Percentiles rank a stretch among this genome's conserved stretches.
Conservation (phyloP, 2,329 filamentous ascomycete species). For the Pezicula neosporulosa region DNA sequence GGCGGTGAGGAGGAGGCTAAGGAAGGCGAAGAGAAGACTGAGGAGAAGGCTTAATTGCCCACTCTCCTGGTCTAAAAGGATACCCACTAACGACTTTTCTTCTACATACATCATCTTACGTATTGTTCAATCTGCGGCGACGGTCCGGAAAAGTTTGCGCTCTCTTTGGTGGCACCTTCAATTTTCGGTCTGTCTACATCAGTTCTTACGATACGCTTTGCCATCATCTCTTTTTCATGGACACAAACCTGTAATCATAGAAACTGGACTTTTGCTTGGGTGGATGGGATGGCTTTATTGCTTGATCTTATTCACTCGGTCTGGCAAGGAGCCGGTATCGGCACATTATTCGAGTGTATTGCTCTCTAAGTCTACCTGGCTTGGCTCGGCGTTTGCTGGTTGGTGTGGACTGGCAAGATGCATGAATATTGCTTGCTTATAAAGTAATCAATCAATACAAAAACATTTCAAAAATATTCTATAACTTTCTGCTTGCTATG, state of each 20-base stretch:
- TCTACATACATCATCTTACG: slow-evolving; percentile 13
- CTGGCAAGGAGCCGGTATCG: slow-evolving; percentile 10
- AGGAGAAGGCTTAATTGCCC: slow-evolving; percentile 48
- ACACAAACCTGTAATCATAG: slow-evolving; percentile 26
- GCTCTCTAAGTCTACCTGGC: slow-evolving; percentile 9
- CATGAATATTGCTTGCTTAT: slow-evolving; percentile 10
- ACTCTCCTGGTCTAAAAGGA: slow-evolving; percentile 12
- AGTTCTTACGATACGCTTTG: slow-evolving; percentile 8
- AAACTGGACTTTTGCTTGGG: slow-evolving; percentile 13
- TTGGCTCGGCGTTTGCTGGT: slow-evolving; percentile 8
- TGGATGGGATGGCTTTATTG: slow-evolving; percentile 2
- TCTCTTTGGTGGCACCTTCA: slow-evolving; percentile 20
- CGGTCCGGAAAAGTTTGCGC: slow-evolving; percentile 27
- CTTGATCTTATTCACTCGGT: slow-evolving; percentile 11
- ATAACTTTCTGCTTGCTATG: no score
- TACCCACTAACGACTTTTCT: slow-evolving; percentile 3
- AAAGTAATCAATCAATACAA: slow-evolving; percentile 15
- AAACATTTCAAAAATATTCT: slow-evolving; percentile 21
- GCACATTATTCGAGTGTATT: background rate
- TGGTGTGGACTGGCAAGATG: slow-evolving; percentile 7
- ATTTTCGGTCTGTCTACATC: slow-evolving; percentile 13
- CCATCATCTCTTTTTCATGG: slow-evolving; percentile 16
- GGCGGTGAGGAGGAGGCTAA: slow-evolving; percentile 36
- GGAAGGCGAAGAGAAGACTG: slow-evolving; percentile 48
- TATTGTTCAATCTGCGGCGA: slow-evolving; percentile 26